phyloP scores from a whole-genome alignment of 2,329 filamentous ascomycete species.

The Microdochium bolleyi region DNA sequence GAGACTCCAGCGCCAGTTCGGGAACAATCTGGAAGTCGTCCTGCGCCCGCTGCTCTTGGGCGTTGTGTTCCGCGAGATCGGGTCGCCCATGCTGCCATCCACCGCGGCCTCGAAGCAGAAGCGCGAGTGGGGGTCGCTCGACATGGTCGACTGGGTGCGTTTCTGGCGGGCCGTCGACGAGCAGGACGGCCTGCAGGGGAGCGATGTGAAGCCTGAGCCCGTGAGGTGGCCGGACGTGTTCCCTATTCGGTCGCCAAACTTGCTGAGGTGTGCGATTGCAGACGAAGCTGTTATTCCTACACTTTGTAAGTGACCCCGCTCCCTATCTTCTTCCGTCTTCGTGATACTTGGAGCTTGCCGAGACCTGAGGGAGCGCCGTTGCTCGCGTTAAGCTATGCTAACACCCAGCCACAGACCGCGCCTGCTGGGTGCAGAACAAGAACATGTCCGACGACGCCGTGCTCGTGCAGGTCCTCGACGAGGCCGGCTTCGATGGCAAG shows the following conservation, averaged over 20 bases:
- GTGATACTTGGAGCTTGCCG: background rate
- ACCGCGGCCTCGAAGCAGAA: slow-evolving; percentile 3
- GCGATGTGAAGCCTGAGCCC: background rate
- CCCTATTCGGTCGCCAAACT: slow-evolving; percentile 3
- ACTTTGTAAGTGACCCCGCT: slow-evolving; percentile 1
- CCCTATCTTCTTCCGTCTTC: background rate
- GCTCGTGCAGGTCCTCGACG: slow-evolving; percentile 2
- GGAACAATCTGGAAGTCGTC: slow-evolving; percentile 3
- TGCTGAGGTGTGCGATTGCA: slow-evolving; percentile 4
- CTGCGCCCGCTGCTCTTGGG: slow-evolving; percentile 4
- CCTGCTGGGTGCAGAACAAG: slow-evolving; percentile 3
- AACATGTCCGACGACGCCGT: slow-evolving; percentile 4
- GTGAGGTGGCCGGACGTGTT: slow-evolving; percentile 3
- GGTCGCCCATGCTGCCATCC: slow-evolving; percentile 3
- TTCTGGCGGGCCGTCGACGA: slow-evolving; percentile 4
- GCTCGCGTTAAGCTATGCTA: too few species aligned
- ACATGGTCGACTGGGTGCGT: slow-evolving; percentile 3
- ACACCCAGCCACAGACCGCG: slow-evolving; percentile 1
- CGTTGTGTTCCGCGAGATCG: slow-evolving; percentile 4
- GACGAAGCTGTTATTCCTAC: slow-evolving; percentile 1
- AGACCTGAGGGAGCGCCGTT: slow-evolving; percentile 2
- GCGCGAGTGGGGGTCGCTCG: slow-evolving; percentile 1
- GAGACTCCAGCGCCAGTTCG: slow-evolving; percentile 1
- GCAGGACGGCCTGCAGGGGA: slow-evolving; percentile 1
- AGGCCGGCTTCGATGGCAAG: slow-evolving; percentile 3